Base-by-base conservation (phyloP, 2,329 filamentous ascomycete species). In the Neonectria neomacrospora region DNA sequence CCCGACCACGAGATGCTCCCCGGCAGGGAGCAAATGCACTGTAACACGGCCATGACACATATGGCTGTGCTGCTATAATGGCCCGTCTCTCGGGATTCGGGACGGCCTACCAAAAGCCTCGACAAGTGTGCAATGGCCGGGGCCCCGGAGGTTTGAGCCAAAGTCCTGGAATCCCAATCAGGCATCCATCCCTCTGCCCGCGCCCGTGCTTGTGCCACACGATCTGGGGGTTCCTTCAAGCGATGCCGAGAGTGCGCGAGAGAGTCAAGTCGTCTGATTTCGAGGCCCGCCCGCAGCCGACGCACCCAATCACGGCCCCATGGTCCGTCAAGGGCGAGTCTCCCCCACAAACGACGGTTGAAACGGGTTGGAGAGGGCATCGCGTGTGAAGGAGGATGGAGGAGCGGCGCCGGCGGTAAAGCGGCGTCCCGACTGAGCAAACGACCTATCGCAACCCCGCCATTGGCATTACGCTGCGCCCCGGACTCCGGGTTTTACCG, bases 371-470 rank as follows among this genome's bases (percentile, higher is more conserved):
- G 34, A 37, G 34, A 37, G 34, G 32, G 34, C 6, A 18, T 26
- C 37, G 47, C 28, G 47, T 4, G 26, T n/a, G 14, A 28, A 10
- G 28, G 26, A 28, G 14, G 47, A 11, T 20, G 37, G 2, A 18
- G n/a, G 37, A 20, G 37, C n/a, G 9, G 5, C 44, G 6, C 7
- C 18, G 12, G n/a, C 10, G 10, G 60, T 67, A 67, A 69, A 71
- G 66, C 68, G 55, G 65, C 61, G 52, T 52, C 30, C 26, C 45
- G 22, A n/a, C 16, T 5, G 39, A 30, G 14, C 30, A 41, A 50
- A 59, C 52, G 65, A 66, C 75, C 76, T 75, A 78, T 79, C 63
- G 72, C 54, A 69, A 72, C 74, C 75, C 75, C 74, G 73, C 73
- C 69, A 79, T 80, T 79, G 73, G 63, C 62, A 62, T 51, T 58